Conservation (phyloP, 1,284 basidiomycete genomes). For the Cutaneotrichosporon sp. region DNA sequence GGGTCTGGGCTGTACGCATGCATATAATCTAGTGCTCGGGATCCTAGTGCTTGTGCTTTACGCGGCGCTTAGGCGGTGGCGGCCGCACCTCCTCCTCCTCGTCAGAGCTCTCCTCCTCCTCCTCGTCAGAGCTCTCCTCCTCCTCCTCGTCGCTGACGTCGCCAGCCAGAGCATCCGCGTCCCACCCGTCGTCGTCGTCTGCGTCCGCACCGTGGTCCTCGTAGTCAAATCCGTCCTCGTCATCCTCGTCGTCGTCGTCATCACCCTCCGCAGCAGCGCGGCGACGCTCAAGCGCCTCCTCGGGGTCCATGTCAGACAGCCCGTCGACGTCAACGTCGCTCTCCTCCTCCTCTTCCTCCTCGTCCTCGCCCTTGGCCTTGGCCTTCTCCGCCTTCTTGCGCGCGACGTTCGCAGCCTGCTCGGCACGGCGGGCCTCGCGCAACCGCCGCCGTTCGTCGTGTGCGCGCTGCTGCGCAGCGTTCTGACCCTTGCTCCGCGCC, state of each 20-base stretch:
- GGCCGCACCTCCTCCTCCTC: constrained; percentile 42
- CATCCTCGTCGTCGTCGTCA: constrained; percentile 46
- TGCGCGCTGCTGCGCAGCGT: constrained; percentile 63
- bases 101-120: constrained; percentile 40
- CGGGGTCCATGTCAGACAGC: constrained; percentile 53
- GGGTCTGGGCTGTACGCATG: constrained; percentile 1
- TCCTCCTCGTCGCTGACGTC: constrained; percentile 53
- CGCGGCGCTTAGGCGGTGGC: constrained; percentile 23
- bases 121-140: constrained; percentile 40
- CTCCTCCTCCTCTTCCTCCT: constrained; percentile 49
- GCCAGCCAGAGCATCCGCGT: constrained; percentile 54
- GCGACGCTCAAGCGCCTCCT: constrained; percentile 45
- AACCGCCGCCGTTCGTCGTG: constrained; percentile 74
- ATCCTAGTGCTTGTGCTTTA: not conserved
- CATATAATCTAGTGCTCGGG: constrained; percentile 5
- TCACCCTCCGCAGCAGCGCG: constrained; percentile 34
- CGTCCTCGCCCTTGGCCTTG: constrained; percentile 38
- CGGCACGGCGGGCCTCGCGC: constrained; percentile 71
- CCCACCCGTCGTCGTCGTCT: constrained; percentile 56
- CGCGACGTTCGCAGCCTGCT: constrained; percentile 83
- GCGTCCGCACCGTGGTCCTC: constrained; percentile 59
- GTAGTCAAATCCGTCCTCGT: constrained; percentile 44
- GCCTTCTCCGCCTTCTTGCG: constrained; percentile 64
- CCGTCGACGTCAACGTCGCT: constrained; percentile 53
- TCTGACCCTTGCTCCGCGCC: constrained; percentile 69